Evolutionary conservation across 768 basidiomycete genomes (phyloP).

Genomic region (Lentinula raphanica): DNA sequence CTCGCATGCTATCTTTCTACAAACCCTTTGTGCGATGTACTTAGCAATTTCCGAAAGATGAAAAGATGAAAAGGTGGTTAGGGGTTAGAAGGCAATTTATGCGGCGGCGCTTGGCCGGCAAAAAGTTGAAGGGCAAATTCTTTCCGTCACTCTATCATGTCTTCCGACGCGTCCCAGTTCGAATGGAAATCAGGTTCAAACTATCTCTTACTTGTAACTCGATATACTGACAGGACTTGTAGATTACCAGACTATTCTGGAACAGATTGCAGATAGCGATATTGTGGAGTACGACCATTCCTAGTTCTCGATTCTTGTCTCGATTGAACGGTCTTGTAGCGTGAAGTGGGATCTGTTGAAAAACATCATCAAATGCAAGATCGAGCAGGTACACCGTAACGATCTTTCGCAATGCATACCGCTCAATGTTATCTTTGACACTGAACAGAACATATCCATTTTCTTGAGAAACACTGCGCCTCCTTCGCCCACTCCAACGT

Average conservation of each 20-base stretch:
- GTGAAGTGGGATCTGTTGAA: slow-evolving; percentile 65
- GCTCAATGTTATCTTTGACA: background rate
- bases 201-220: too few relatives aligned
- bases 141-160: background rate
- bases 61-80: too few relatives aligned
- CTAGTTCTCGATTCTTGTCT: slow-evolving; percentile 31
- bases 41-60: too few relatives aligned
- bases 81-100: background rate
- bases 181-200: slow-evolving; percentile 7
- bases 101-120: too few relatives aligned
- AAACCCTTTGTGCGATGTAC: too few relatives aligned
- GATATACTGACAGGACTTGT: too few relatives aligned
- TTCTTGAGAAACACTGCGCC: slow-evolving; percentile 39
- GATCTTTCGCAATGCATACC: background rate
- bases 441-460: slow-evolving; percentile 42
- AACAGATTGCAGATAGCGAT: slow-evolving; percentile 63
- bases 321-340: background rate
- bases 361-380: slow-evolving; percentile 66
- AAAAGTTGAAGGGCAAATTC: background rate
- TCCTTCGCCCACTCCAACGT: slow-evolving; percentile 32
- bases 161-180: slow-evolving; percentile 1
- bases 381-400: slow-evolving; percentile 44
- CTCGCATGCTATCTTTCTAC: too few relatives aligned
- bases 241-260: slow-evolving; percentile 54
- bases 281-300: slow-evolving; percentile 45